These are phyloP conservation scores for Dothidotthia symphoricarpi DNA, from an alignment of 2,329 filamentous ascomycete genomes.

Conservation along the genomic window DNA sequence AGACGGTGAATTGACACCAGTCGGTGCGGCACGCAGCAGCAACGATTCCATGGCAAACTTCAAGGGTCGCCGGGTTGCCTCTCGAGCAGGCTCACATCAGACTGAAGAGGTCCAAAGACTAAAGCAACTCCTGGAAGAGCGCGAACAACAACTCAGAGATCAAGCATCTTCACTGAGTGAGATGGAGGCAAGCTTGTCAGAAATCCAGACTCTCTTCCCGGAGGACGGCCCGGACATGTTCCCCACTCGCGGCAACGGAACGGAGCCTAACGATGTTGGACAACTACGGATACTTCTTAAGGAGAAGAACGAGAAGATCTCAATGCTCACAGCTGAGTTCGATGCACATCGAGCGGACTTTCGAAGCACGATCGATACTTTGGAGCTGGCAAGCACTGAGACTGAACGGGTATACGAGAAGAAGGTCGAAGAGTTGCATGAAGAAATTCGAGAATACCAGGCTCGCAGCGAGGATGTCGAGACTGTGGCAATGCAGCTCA, in stretches of 20 bases:
- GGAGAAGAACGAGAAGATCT: constrained; percentile 97
- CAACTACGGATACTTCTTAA: constrained; percentile 79
- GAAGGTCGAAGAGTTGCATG: constrained; percentile 80
- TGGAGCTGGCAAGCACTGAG: constrained; percentile 93
- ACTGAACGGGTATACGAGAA: constrained; percentile 95
- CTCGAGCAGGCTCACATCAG: constrained; percentile 32
- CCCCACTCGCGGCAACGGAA: constrained; percentile 46
- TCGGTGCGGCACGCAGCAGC: constrained; percentile 52
- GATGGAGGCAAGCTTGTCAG: constrained; percentile 85
- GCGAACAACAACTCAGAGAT: constrained; percentile 83
- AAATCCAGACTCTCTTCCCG: constrained; percentile 72
- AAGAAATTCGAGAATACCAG: constrained; percentile 78
- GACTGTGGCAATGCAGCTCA: constrained; percentile 83
- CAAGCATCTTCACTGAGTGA: constrained; percentile 79
- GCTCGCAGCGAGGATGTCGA: constrained; percentile 86
- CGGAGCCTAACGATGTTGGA: constrained; percentile 61
- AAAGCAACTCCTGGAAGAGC: constrained; percentile 72
- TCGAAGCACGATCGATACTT: constrained; percentile 90
- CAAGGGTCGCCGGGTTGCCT: constrained; percentile 29
- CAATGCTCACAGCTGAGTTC: constrained; percentile 88
- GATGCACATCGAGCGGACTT: constrained; percentile 95
- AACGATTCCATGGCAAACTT: constrained; percentile 54
- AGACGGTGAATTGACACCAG: constrained; percentile 49
- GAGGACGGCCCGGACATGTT: constrained; percentile 50
- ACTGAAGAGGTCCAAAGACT: constrained; percentile 71